Evolutionary conservation across 805 yeast genomes (phyloP), one percentile per base, ranked within the genome.

Genomic region (Candida odintsovae): DNA sequence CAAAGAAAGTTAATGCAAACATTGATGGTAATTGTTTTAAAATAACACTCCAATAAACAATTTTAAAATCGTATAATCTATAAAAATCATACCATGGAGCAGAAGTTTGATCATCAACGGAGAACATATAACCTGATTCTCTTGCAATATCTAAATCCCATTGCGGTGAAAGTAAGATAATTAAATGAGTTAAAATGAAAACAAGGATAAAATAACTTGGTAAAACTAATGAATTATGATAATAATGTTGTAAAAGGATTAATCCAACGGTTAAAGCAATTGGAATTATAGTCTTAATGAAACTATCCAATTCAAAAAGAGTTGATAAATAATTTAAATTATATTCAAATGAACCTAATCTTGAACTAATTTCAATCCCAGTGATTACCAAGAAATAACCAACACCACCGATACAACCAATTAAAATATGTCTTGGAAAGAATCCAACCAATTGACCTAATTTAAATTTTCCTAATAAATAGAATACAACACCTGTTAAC

Each of bases 401-500:
- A 42, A 94, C 99, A 59, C 99, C 99, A 36, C 99, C 99, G 56
- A 94, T 90, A 63, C 98, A 94, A 2, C 99, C 99, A 33, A 94
- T 94, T 25, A 94, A 73, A 46, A 94, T 92, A 65, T 94, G 99
- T 50, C 97, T 74, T 1, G 99, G 99, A 72, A 94, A 94, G 62
- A 90, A 94, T 0, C 96, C 96, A 19, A 92, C 96, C 20, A 94
- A 68, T 28, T 87, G 77, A 7, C 99, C 99, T 33, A 94, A 68
- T 49, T 73, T 77, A 58, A 87, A 78, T 57, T 80, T 83, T 6
- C 99, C 99, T 39, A 94, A 71, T 1, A 75, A 40, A 54, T 77
- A 80, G 60, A 94, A 94, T 2, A 86, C 86, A 3, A 82, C 47
- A 12, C 99, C 99, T 0, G 99, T 94, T 11, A 94, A 75, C 11